A percentile compares a stretch with the other conserved stretches of the same genome.
Conservation (phyloP, 2,329 filamentous ascomycete genomes). For the Trichoderma oligosporum region DNA sequence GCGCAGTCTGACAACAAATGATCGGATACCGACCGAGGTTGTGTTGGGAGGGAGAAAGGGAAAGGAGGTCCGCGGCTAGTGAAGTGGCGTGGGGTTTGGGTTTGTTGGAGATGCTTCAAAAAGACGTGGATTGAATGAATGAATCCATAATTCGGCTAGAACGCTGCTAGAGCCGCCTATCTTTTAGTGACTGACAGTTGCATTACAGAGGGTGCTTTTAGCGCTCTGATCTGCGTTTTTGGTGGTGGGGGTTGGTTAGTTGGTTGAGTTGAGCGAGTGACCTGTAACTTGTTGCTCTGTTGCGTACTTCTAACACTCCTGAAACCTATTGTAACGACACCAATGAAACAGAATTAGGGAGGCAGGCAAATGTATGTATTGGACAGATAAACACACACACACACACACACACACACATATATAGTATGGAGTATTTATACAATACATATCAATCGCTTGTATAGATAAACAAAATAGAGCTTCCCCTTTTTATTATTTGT, state of each 20-base stretch:
- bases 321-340: not conserved
- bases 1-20: no score
- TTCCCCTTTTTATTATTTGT: conserved; percentile 1
- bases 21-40: no score
- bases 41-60: not conserved
- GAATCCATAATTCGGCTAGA: no score
- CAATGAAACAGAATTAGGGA: not conserved
- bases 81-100: no score
- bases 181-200: no score
- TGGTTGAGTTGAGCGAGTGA: no score
- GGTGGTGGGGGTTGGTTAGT: not conserved
- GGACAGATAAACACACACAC: no score
- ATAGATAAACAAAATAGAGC: not conserved
- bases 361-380: not conserved
- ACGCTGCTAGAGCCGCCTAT: no score
- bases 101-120: conserved; percentile 7
- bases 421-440: not conserved
- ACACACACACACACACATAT: not conserved
- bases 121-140: no score
- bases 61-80: conserved; percentile 14
- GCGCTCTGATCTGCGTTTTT: not conserved
- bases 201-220: no score
- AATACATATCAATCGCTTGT: not conserved
- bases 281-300: not conserved
- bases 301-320: not conserved